phyloP scores from a whole-genome alignment of 768 basidiomycete species.

The Mycena vitilis region DNA sequence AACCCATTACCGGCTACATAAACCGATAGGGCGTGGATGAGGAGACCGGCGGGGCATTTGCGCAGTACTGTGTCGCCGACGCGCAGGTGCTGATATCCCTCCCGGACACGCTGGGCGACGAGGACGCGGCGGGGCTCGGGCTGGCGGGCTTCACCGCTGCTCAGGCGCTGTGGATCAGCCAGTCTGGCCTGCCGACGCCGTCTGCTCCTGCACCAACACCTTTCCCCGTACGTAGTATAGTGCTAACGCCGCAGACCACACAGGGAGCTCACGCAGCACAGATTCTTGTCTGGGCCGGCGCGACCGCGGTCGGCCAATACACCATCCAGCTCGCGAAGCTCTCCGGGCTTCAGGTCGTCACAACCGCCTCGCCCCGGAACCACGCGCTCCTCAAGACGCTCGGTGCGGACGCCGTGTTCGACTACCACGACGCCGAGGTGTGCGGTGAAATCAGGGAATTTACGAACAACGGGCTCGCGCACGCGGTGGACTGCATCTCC shows the following conservation, averaged over 20 bases:
- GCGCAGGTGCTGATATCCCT: constrained; percentile 32
- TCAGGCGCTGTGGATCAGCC: constrained; percentile 35
- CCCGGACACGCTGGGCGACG: constrained; percentile 31
- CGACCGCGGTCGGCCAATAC: constrained; percentile 32
- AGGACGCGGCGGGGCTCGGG: constrained; percentile 33
- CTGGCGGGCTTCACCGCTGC: constrained; percentile 36
- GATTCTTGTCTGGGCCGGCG: constrained; percentile 30
- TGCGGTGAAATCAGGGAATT: constrained; percentile 38
- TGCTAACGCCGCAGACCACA: not conserved
- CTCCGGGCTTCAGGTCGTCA: constrained; percentile 56
- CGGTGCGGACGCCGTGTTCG: constrained; percentile 54
- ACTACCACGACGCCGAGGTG: constrained; percentile 44
- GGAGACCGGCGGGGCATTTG: constrained; percentile 27
- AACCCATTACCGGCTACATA: constrained; percentile 5
- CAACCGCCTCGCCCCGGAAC: constrained; percentile 51
- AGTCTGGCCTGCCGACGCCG: constrained; percentile 33
- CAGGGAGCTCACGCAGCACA: constrained; percentile 6
- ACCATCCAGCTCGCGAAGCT: constrained; percentile 40
- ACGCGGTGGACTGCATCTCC: constrained; percentile 40
- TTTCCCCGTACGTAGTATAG: constrained; percentile 22
- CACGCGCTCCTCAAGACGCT: constrained; percentile 13
- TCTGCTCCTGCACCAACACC: constrained; percentile 23
- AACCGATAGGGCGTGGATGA: constrained; percentile 24
- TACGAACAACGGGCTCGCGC: constrained; percentile 36
- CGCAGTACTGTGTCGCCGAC: constrained; percentile 38